Percentiles rank a stretch among this genome's conserved stretches.
Conservation (phyloP, 352 stramenopile species). For the Phytopythium sindhum region DNA sequence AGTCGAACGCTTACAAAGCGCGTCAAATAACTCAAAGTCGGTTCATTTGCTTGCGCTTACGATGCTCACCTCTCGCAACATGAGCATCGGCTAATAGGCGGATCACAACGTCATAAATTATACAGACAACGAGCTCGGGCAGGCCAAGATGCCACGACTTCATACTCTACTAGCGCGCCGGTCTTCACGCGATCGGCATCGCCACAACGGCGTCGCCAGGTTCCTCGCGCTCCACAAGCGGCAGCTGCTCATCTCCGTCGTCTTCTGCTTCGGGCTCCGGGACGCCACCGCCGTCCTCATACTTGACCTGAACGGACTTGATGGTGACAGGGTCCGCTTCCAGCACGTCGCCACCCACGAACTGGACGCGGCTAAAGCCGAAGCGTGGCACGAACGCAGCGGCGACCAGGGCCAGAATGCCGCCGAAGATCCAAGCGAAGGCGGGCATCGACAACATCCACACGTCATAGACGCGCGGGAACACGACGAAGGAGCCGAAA, state of each 20-base stretch:
- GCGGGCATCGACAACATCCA: constrained; percentile 23
- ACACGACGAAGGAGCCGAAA: constrained; percentile 19
- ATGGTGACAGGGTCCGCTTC: background rate
- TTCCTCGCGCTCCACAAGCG: background rate
- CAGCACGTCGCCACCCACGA: background rate
- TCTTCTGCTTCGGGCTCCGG: background rate
- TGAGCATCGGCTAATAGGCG: background rate
- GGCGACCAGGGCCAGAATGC: constrained; percentile 11
- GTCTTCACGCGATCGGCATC: background rate
- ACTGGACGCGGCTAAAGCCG: constrained; percentile 3
- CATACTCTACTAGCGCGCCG: background rate
- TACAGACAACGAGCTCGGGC: background rate
- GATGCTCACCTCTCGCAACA: too few relatives aligned
- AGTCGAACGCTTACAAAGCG: too few relatives aligned
- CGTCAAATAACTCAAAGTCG: background rate
- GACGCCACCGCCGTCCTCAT: background rate
- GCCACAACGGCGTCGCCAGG: background rate
- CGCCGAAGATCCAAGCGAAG: constrained; percentile 29
- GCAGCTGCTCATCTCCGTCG: background rate
- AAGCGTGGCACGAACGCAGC: constrained; percentile 11
- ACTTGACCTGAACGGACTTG: background rate
- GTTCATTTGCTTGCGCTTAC: too few relatives aligned
- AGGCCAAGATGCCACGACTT: background rate
- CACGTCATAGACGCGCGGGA: constrained; percentile 31
- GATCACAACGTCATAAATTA: background rate